Percentiles rank a stretch among this genome's conserved stretches.
These are phyloP conservation scores for Kockiozyma suomiensis DNA, from an alignment of 805 yeast genomes.

Conservation along the genomic window DNA sequence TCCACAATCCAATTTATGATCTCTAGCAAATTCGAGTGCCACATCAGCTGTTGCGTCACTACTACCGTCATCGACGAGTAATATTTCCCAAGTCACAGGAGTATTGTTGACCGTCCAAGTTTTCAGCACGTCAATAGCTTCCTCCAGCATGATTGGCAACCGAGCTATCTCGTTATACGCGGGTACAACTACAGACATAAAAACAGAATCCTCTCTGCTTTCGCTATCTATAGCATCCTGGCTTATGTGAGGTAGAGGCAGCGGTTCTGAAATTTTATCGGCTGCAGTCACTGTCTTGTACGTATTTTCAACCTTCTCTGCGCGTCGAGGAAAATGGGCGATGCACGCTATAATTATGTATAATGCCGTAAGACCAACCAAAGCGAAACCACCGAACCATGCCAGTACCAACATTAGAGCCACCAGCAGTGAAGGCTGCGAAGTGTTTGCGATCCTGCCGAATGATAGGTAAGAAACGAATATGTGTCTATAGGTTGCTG, in stretches of 20 bases:
- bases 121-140: slow-evolving; percentile 45
- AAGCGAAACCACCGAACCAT: slow-evolving; percentile 1
- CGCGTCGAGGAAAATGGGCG: slow-evolving; percentile 31
- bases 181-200: slow-evolving; percentile 83
- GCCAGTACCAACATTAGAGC: not conserved
- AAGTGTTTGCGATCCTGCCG: not conserved
- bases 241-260: slow-evolving; percentile 4
- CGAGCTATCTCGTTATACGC: slow-evolving; percentile 85
- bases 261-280: slow-evolving; percentile 5
- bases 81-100: slow-evolving; percentile 62
- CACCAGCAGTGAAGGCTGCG: not conserved
- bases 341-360: slow-evolving; percentile 6
- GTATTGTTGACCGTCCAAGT: slow-evolving; percentile 31
- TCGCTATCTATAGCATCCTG: not conserved
- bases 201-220: slow-evolving; percentile 43
- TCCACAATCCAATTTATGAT: slow-evolving; percentile 51
- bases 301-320: slow-evolving; percentile 19
- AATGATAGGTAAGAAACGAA: slow-evolving; percentile 1
- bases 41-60: slow-evolving; percentile 73
- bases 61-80: slow-evolving; percentile 92
- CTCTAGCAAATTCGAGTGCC: slow-evolving; percentile 61
- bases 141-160: slow-evolving; percentile 70
- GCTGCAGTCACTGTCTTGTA: slow-evolving; percentile 9
- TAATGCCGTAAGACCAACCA: not conserved
- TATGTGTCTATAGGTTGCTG: not conserved